Evolutionary conservation across 2,329 filamentous ascomycete genomes (phyloP).

Genomic region (Penicillium sp.): DNA sequence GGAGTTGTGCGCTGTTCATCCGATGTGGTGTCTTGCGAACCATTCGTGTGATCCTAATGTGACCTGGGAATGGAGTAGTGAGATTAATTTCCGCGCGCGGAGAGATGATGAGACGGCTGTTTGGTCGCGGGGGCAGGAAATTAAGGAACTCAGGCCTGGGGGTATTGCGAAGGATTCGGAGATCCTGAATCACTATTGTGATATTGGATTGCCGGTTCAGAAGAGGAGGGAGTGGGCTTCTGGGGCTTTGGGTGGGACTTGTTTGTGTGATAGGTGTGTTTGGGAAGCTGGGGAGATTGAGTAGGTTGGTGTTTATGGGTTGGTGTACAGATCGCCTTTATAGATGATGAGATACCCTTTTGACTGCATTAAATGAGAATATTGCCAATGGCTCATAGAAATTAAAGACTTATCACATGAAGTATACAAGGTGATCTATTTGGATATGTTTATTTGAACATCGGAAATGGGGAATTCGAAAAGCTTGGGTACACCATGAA

Average conservation of each 20-base stretch:
- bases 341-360: constrained; percentile 18
- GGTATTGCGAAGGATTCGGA: constrained; percentile 78
- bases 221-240: constrained; percentile 84
- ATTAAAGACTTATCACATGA: not conserved
- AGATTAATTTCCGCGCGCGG: constrained; percentile 41
- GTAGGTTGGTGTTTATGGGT: not conserved
- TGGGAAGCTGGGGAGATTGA: constrained; percentile 56
- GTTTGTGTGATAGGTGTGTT: constrained; percentile 78
- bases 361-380: not conserved
- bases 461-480: not conserved
- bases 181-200: constrained; percentile 91
- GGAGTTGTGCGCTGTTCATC: constrained; percentile 89
- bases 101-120: constrained; percentile 34
- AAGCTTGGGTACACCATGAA: not conserved
- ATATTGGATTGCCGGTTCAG: constrained; percentile 72
- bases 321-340: not conserved
- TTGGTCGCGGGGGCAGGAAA: constrained; percentile 27
- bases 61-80: constrained; percentile 78
- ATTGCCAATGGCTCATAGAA: not conserved
- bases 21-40: constrained; percentile 94
- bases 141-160: constrained; percentile 45
- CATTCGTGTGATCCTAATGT: constrained; percentile 96
- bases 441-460: not conserved
- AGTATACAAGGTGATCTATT: not conserved
- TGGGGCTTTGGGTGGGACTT: constrained; percentile 83